Base-by-base conservation (phyloP, 768 basidiomycete species). In the Boletus rubescentipes region DNA sequence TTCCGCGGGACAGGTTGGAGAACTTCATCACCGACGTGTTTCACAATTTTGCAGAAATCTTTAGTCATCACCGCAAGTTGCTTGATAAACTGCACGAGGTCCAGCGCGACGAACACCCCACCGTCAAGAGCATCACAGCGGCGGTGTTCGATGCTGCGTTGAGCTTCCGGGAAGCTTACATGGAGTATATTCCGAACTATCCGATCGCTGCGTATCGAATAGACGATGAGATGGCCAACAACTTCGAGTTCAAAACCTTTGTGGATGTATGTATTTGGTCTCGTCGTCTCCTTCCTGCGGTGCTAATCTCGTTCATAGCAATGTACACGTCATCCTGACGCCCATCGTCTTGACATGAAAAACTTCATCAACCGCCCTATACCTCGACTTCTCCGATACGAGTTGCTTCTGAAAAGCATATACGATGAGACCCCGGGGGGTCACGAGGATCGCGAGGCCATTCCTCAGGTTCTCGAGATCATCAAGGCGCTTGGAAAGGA, bases 311-410 rank as follows among this genome's bases (percentile, higher is more conserved):
- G 2, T 37, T 12, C 41, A 1, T 29, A 80, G 78, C 70, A 75
- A 72, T 80, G 76, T 47, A 71, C 72, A 11, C 83, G 87, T 31
- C 85, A 91, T 60, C 82, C 86, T 0, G 87, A 89, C 53, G 83
- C 93, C 1, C 85, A 89, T 63, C 84, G 87, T 46, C 77, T 92
- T 18, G 93, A 94, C 66, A 89, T 99, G 83, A 93, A 95, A 67
- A 87, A 80, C 61, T 99, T 98, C 73, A 89, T 95, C 65, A 86
- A 91, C 62, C 85, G 93, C 35, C 93, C 95, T 2, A 94, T 96
- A 59, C 91, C 92, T 54, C 86, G 96, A 40, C 73, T 96, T 34
- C 76, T 94, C 38, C 89, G 95, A 44, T 98, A 98, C 67, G 87
- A 91, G 58, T 77, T 98, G 1, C 77, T 98, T 16, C 73, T 98